These are phyloP conservation scores for Alternaria atra DNA, from an alignment of 2,329 filamentous ascomycete genomes.

Conservation along the genomic window DNA sequence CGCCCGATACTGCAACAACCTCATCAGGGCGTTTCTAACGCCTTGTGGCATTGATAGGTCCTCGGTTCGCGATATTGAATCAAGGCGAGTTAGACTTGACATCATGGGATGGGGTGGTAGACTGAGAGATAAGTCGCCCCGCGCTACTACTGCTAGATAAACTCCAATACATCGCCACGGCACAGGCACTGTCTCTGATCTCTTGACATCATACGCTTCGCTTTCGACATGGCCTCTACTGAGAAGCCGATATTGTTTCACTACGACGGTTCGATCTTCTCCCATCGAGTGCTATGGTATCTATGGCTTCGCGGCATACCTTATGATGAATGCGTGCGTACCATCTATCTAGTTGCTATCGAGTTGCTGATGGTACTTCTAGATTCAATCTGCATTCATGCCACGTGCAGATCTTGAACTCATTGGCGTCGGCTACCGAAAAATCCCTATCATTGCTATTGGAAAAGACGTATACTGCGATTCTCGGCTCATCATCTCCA, in stretches of 20 bases:
- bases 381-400: conserved; percentile 65
- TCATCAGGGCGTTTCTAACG: background rate
- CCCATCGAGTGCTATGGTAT: conserved; percentile 72
- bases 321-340: conserved; percentile 72
- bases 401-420: conserved; percentile 41
- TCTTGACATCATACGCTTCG: too few species aligned
- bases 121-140: background rate
- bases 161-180: background rate
- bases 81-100: background rate
- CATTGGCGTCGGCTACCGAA: conserved; percentile 51
- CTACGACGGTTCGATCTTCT: conserved; percentile 72
- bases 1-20: conserved; percentile 1
- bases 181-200: background rate
- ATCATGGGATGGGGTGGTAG: background rate
- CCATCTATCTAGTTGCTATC: background rate
- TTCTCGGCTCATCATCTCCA: conserved; percentile 43
- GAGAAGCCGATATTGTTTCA: conserved; percentile 70
- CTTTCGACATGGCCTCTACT: conserved; percentile 21
- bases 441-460: conserved; percentile 45
- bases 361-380: background rate
- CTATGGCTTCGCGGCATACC: conserved; percentile 70
- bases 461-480: conserved; percentile 47
- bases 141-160: background rate
- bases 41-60: background rate
- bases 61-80: background rate